A percentile compares a stretch with the other conserved stretches of the same genome.
Evolutionary conservation across 2,329 filamentous ascomycete species (phyloP).

Genomic region (Dothistroma septosporum): DNA sequence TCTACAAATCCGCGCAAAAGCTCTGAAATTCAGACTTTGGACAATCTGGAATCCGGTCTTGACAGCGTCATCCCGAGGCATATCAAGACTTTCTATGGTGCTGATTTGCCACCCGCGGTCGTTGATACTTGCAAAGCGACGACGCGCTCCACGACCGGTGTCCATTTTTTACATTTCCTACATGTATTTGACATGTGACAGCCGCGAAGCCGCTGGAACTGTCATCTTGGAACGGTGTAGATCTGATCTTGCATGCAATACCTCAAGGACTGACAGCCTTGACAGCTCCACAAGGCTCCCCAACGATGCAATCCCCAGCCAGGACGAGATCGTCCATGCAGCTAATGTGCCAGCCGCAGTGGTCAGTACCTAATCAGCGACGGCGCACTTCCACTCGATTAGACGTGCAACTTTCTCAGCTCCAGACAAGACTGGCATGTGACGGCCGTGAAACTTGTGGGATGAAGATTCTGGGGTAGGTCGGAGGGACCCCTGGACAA

Average conservation of each 20-base stretch:
- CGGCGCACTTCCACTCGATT: background rate
- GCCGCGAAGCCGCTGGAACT: too few species aligned
- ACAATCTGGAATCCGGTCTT: background rate
- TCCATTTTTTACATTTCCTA: background rate
- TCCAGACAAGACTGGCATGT: background rate
- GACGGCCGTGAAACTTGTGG: too few species aligned
- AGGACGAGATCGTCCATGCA: background rate
- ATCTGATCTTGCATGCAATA: too few species aligned
- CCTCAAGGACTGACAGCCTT: too few species aligned
- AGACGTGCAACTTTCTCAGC: background rate
- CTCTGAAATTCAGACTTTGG: background rate
- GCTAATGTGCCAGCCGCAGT: background rate
- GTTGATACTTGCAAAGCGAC: background rate
- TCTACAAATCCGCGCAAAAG: background rate
- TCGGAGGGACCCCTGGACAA: too few species aligned
- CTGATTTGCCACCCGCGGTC: background rate
- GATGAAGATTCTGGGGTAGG: too few species aligned
- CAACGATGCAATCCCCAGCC: background rate
- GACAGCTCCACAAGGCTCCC: too few species aligned
- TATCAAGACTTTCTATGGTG: background rate
- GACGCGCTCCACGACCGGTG: background rate
- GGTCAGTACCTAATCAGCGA: background rate
- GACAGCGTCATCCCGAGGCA: background rate
- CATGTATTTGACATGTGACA: background rate
- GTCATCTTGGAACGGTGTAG: too few species aligned